Conservation (phyloP, 139 green algal species). For the Chlorella sp. region DNA sequence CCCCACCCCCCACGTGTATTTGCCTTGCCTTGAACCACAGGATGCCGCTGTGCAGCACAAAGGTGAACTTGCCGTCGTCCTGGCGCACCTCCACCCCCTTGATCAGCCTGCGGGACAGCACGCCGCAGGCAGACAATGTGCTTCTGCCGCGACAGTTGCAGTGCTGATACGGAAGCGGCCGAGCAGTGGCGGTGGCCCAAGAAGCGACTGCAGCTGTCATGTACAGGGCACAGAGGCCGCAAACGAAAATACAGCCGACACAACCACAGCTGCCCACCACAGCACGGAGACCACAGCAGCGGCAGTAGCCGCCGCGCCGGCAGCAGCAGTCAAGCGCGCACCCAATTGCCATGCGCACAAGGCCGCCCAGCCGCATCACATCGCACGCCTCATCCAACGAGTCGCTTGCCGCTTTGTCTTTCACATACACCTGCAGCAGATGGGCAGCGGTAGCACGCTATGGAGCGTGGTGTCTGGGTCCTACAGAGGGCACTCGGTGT, state of each 20-base stretch:
- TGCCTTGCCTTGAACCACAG: slow-evolving; percentile 43
- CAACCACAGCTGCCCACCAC: no score
- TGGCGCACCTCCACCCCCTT: slow-evolving; percentile 23
- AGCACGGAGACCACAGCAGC: no score
- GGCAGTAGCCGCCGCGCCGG: neutral
- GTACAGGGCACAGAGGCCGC: no score
- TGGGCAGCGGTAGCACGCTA: neutral
- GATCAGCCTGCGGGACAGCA: slow-evolving; percentile 30
- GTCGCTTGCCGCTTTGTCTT: slow-evolving; percentile 29
- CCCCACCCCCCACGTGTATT: no score
- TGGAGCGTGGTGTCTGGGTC: no score
- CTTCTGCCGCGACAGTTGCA: no score
- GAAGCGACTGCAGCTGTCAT: no score
- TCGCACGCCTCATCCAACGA: slow-evolving; percentile 41
- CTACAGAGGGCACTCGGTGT: no score
- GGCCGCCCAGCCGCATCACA: slow-evolving; percentile 21
- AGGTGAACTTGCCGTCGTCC: neutral
- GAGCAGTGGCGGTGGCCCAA: no score
- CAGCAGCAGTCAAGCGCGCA: neutral
- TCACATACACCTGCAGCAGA: slow-evolving; percentile 13
- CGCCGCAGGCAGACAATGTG: no score
- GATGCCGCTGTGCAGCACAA: slow-evolving; percentile 34
- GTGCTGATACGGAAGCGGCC: no score
- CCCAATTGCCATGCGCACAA: slow-evolving; percentile 40
- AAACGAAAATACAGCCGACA: no score